A percentile compares a stretch with the other conserved stretches of the same genome.
phyloP scores from a whole-genome alignment of 345 rosid species.

The Eucalyptus leucophloia region DNA sequence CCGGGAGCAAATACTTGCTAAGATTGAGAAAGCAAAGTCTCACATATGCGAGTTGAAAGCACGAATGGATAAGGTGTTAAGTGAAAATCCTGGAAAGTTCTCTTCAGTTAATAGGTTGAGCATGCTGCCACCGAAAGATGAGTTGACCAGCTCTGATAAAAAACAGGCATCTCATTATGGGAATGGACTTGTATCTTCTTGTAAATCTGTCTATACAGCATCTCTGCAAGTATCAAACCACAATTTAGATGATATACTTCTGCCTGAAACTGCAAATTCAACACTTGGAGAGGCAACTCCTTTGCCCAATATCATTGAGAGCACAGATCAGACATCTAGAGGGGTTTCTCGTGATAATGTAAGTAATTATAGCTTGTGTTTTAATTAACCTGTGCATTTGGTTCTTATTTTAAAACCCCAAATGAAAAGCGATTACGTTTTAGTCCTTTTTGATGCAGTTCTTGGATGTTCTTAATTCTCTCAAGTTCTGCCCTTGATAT shows the following conservation, averaged over 20 bases:
- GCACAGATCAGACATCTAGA: not conserved
- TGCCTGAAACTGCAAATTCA: conserved; percentile 26
- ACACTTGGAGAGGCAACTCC: conserved; percentile 20
- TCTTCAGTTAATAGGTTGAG: conserved; percentile 33
- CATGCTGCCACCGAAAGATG: conserved; percentile 18
- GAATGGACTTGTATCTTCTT: conserved; percentile 17
- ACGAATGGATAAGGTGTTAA: conserved; percentile 48
- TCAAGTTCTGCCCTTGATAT: not conserved
- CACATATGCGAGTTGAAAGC: conserved; percentile 34
- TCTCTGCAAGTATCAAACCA: conserved; percentile 6
- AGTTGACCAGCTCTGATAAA: conserved; percentile 17
- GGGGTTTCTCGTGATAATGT: conserved; percentile 26
- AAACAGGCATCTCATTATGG: conserved; percentile 16
- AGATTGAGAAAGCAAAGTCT: conserved; percentile 41
- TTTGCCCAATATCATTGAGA: conserved; percentile 18
- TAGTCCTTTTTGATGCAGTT: not conserved
- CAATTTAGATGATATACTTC: conserved; percentile 2
- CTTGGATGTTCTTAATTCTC: not conserved
- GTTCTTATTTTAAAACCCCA: not conserved
- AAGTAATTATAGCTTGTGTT: conserved; percentile 1
- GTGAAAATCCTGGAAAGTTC: conserved; percentile 45
- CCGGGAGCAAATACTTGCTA: conserved; percentile 43
- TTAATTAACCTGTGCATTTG: not conserved
- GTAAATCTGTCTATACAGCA: conserved; percentile 11
- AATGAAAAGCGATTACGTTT: not conserved